phyloP scores from a whole-genome alignment of 2,329 filamentous ascomycete genomes.

The Beauveria scarabaeidicola region DNA sequence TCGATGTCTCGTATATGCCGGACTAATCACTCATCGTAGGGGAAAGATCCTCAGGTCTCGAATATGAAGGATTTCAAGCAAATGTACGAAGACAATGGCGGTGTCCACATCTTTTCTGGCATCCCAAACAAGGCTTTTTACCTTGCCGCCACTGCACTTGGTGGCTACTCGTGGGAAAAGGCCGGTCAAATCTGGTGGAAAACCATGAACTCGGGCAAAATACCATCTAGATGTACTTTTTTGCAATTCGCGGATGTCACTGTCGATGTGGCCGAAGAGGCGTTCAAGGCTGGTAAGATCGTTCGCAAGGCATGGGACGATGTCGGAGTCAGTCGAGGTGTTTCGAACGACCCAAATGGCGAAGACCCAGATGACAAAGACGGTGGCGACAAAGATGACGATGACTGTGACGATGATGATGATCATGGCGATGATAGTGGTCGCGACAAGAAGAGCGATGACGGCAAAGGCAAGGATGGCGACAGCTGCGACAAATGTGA shows the following conservation, averaged over 20 bases:
- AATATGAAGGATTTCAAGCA: constrained; percentile 36
- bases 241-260: constrained; percentile 41
- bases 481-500: not conserved
- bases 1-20: not conserved
- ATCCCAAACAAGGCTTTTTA: constrained; percentile 52
- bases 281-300: constrained; percentile 34
- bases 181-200: constrained; percentile 46
- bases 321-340: constrained; percentile 31
- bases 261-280: constrained; percentile 34
- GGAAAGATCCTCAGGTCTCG: constrained; percentile 44
- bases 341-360: constrained; percentile 7
- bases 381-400: not conserved
- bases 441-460: not conserved
- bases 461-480: not conserved
- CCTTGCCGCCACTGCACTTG: constrained; percentile 36
- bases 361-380: not conserved
- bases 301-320: constrained; percentile 39
- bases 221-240: constrained; percentile 35
- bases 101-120: constrained; percentile 47
- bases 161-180: constrained; percentile 46
- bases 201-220: constrained; percentile 34
- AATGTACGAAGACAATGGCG: constrained; percentile 39
- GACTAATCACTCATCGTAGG: constrained; percentile 21
- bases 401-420: not conserved
- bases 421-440: not conserved